Conservation (phyloP, 1,284 basidiomycete species). For the Cutaneotrichosporon sp. region DNA sequence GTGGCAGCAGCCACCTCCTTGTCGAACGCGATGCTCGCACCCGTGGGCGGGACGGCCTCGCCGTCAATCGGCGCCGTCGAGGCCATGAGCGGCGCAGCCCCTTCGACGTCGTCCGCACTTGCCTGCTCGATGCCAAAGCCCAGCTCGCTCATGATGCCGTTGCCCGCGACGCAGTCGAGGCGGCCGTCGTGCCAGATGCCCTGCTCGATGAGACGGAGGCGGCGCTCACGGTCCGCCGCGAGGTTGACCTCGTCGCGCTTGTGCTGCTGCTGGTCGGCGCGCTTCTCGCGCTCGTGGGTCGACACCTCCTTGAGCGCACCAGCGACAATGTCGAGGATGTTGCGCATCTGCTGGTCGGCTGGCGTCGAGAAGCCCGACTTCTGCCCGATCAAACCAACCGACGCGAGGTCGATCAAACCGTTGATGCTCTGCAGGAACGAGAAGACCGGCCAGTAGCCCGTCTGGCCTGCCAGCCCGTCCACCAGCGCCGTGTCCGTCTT, state of each 20-base stretch:
- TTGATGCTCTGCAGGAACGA: constrained; percentile 83
- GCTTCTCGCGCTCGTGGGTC: constrained; percentile 51
- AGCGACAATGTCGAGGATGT: constrained; percentile 79
- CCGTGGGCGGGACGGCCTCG: constrained; percentile 33
- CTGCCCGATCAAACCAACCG: constrained; percentile 89
- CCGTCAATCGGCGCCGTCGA: constrained; percentile 38
- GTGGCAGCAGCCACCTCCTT: neutral
- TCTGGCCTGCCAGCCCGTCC: constrained; percentile 70
- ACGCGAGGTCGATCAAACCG: constrained; percentile 87
- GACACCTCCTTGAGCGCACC: constrained; percentile 68
- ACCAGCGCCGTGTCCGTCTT: constrained; percentile 73
- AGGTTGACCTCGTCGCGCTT: constrained; percentile 29
- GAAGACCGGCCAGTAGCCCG: constrained; percentile 83
- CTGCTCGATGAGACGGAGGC: constrained; percentile 54
- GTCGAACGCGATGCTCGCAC: constrained; percentile 1
- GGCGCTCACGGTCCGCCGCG: constrained; percentile 39
- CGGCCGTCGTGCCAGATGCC: constrained; percentile 80
- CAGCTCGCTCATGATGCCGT: constrained; percentile 78
- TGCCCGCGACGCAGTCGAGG: constrained; percentile 75
- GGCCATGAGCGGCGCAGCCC: constrained; percentile 40
- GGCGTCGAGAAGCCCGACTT: constrained; percentile 89
- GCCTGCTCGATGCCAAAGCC: constrained; percentile 70
- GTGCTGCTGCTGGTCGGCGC: constrained; percentile 44
- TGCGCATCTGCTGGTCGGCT: constrained; percentile 79
- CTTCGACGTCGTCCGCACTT: constrained; percentile 55